Percentiles rank a stretch among this genome's conserved stretches.
Evolutionary conservation across 345 rosid species (phyloP).

Genomic region (Acer negundo): DNA sequence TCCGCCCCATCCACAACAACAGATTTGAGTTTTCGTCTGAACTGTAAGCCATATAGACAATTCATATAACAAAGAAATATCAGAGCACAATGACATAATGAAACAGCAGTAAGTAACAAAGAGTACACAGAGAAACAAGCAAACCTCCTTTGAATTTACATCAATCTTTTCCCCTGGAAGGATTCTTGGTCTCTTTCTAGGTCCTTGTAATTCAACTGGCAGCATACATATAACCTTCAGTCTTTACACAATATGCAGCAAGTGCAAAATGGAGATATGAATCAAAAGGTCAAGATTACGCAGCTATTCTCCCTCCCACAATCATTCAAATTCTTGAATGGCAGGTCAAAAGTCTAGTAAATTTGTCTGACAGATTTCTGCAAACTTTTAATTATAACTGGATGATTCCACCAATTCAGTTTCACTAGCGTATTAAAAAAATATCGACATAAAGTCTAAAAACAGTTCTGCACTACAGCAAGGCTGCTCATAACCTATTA

Average conservation of each 20-base stretch:
- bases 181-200: slow-evolving; percentile 74
- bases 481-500: neutral
- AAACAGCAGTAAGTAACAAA: neutral
- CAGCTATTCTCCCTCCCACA: neutral
- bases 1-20: slow-evolving; percentile 66
- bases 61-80: neutral
- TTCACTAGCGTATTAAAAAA: neutral
- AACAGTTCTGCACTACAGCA: neutral
- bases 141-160: slow-evolving; percentile 73
- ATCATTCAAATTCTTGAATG: neutral
- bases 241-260: neutral
- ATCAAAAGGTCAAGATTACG: slow-evolving; percentile 9
- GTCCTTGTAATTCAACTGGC: slow-evolving; percentile 66
- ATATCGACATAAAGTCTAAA: neutral
- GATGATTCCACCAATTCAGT: slow-evolving; percentile 4
- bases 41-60: slow-evolving; percentile 39
- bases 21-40: slow-evolving; percentile 51
- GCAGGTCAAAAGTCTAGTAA: neutral
- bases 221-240: slow-evolving; percentile 25
- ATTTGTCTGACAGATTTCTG: neutral
- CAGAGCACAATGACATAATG: neutral
- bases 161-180: slow-evolving; percentile 50
- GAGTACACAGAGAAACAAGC: slow-evolving; percentile 9
- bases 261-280: slow-evolving; percentile 5
- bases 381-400: neutral